Evolutionary conservation across 805 yeast genomes (phyloP), one percentile per base, ranked within the genome.

Genomic region (Zygosaccharomyces kombuchaensis): DNA sequence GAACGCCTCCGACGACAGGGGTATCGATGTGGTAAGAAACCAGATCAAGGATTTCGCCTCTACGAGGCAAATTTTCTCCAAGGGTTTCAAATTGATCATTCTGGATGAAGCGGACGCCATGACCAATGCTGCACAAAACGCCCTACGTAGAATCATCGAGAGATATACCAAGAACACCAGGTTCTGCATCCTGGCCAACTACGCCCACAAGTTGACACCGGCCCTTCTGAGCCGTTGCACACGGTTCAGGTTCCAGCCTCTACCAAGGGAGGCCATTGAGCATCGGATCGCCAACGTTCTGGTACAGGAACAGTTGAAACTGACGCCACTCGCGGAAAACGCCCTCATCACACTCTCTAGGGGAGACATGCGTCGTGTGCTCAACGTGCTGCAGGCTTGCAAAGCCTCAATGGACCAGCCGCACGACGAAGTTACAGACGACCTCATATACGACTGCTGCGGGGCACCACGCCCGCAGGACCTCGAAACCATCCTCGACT

Each of bases 1-100:
- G 65, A 93, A 93, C 67, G 99, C 99, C 3, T 84, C 95, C 3
- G 99, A 93, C 66, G 99, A 93, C 65, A 79, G 99, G 69, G 99
- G 99, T 54, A 93, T 93, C 55, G 96, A 88, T 57, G 97, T 93
- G 36, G 98, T 93, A n/a, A 78, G 99, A 53, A 93, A 93, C 59
- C 96, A 89, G 67, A 89, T 93, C 71, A 93, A 93, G 73, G 89
- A 84, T 56, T 93, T 93, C 70, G 99, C 99, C 9, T 81, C 91
- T 25, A 93, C 99, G 1, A 81, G 88, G 74, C 99, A 93, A 65
- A 91, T 93, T 44, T 93, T 91, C 67, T 74, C 81, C 49, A 74
- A 77, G 44, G 95, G 93, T 10, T 89, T 89, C 74, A 91, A 91
- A 61, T 71, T 91, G 56, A 84, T 91, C 48, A 87, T 91, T n/a